Base-by-base conservation (phyloP, 495 filamentous ascomycete genomes). In the Neurospora africana region DNA sequence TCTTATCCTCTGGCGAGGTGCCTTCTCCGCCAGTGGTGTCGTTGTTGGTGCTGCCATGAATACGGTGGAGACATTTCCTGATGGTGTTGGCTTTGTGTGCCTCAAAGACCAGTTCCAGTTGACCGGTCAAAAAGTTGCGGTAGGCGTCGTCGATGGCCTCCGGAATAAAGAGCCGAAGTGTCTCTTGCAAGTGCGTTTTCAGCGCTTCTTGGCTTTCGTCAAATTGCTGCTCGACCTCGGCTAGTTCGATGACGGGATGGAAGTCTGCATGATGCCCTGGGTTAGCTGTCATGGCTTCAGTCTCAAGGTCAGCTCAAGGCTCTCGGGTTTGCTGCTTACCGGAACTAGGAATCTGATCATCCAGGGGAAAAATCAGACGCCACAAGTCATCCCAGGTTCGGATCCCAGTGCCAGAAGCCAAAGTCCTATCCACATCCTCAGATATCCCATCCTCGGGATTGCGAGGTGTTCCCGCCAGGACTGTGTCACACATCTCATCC, bases 101-200 rank as follows among this genome's bases (percentile, higher is more conserved):
- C 21, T 80, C 76, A 19, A 78, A 76, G n/a, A 79, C 76, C 0
- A 80, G 71, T 6, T 76, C 77, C 21, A 80, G 72, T 47, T 80
- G 78, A 0, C 76, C 75, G 0, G 77, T 69, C 11, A 80, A 69
- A 40, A 80, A 80, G 21, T 43, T 65, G 44, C 76, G 75, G 68
- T 77, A 80, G 36, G 74, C 41, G 35, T 73, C 70, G 6, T 79
- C 77, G 13, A 77, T 67, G 13, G 19, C 47, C 15, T 23, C 36
- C 4, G 78, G 77, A 10, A 79, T 70, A 0, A 80, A 67, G 11
- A 80, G 75, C 11, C 74, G n/a, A 15, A 80, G 77, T 38, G 74
- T 79, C 23, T 78, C 76, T 36, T 75, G 72, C 17, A 80, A 37
- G 41, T 70, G 72, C 33, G 39, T 19, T 21, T 80, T 80, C 30